Percentiles rank a stretch among this genome's conserved stretches.
These are phyloP conservation scores for Malassezia caprae DNA, from an alignment of 1,284 basidiomycete genomes.

Conservation along the genomic window DNA sequence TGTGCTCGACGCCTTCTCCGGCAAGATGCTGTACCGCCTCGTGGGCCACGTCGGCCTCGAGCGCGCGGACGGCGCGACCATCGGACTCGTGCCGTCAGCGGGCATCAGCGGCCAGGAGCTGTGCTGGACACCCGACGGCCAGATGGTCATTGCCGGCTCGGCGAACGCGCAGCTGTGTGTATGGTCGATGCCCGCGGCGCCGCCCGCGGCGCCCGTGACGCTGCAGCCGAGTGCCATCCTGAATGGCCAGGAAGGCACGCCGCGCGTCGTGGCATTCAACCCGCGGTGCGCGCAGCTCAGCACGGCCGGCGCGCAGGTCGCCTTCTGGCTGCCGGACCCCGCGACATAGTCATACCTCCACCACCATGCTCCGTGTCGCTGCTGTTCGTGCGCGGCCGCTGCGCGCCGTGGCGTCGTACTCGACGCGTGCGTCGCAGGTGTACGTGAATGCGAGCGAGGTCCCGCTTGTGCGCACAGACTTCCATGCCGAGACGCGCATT, in stretches of 20 bases:
- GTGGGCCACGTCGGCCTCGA: constrained; percentile 36
- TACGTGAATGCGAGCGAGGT: background rate
- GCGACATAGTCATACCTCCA: background rate
- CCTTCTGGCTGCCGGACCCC: constrained; percentile 39
- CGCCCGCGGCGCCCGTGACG: constrained; percentile 5
- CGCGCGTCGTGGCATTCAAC: constrained; percentile 37
- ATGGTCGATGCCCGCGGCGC: constrained; percentile 29
- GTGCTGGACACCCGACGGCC: constrained; percentile 42
- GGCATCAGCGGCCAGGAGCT: constrained; percentile 42
- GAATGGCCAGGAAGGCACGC: constrained; percentile 26
- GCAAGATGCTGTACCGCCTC: constrained; percentile 24
- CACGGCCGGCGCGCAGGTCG: constrained; percentile 32
- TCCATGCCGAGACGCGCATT: constrained; percentile 23
- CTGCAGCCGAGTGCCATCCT: constrained; percentile 20
- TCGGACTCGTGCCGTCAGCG: constrained; percentile 36
- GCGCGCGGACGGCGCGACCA: constrained; percentile 17
- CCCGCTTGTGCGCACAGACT: constrained; percentile 21
- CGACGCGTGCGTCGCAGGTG: background rate
- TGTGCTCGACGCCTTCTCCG: constrained; percentile 51
- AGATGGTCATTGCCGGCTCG: constrained; percentile 31
- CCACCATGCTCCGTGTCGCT: background rate
- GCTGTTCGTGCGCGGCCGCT: background rate
- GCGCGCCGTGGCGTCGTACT: background rate
- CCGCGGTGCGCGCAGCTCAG: constrained; percentile 34
- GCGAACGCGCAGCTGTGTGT: constrained; percentile 12